A percentile compares a stretch with the other conserved stretches of the same genome.
These are phyloP conservation scores for Cyberlindnera galapagoensis DNA, from an alignment of 805 yeast genomes.

Conservation along the genomic window DNA sequence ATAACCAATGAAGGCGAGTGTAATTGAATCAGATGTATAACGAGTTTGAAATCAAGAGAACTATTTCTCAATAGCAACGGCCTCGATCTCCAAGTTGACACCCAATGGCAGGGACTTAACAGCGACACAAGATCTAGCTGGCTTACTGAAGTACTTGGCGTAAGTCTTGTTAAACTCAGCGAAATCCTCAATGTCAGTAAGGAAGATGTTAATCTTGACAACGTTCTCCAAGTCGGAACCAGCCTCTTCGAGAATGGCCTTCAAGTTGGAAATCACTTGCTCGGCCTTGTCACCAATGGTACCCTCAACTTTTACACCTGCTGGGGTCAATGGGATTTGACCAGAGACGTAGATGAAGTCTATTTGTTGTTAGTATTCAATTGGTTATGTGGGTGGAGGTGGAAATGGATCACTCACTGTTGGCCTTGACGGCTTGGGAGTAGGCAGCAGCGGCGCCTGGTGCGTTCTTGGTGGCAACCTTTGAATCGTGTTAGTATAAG, in stretches of 20 bases:
- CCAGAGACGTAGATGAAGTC: constrained; percentile 91
- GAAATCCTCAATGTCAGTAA: constrained; percentile 86
- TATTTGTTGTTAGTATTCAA: constrained; percentile 2
- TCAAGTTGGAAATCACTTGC: constrained; percentile 62
- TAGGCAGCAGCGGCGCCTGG: constrained; percentile 98
- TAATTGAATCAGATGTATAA: no score
- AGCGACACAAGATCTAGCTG: constrained; percentile 98
- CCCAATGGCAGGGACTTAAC: constrained; percentile 88
- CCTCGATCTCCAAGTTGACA: constrained; percentile 85
- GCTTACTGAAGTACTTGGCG: constrained; percentile 71
- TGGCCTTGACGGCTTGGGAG: constrained; percentile 91
- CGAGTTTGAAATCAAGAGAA: neutral
- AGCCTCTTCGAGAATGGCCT: constrained; percentile 73
- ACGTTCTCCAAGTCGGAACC: constrained; percentile 79
- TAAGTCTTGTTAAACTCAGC: constrained; percentile 83
- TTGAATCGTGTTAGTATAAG: no score
- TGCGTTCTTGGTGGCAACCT: constrained; percentile 67
- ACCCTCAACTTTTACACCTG: constrained; percentile 73
- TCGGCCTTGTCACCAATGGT: constrained; percentile 72
- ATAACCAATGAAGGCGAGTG: no score
- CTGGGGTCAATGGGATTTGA: constrained; percentile 86
- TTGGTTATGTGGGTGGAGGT: neutral
- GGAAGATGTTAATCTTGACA: constrained; percentile 81
- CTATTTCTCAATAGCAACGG: constrained; percentile 69
- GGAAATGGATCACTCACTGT: constrained; percentile 30